A percentile compares a stretch with the other conserved stretches of the same genome.
Evolutionary conservation across 306 rosid species (phyloP).

Genomic region (Inga oerstediana): DNA sequence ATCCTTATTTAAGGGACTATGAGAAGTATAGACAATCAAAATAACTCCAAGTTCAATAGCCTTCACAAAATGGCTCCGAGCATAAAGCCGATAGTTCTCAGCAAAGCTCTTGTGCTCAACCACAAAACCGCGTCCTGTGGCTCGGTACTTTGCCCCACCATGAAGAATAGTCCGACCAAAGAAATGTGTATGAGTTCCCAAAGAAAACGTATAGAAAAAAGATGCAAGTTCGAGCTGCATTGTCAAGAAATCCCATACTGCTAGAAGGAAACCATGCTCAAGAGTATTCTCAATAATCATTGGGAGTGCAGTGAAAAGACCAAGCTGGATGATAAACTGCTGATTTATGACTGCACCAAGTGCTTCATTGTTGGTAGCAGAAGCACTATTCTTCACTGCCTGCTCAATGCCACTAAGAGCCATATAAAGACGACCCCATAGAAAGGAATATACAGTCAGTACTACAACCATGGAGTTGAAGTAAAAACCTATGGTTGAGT

Average conservation of each 20-base stretch:
- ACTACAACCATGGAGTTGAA: conserved; percentile 77
- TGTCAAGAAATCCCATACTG: conserved; percentile 85
- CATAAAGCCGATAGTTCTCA: conserved; percentile 84
- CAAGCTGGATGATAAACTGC: conserved; percentile 89
- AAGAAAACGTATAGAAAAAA: conserved; percentile 73
- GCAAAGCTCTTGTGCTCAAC: conserved; percentile 89
- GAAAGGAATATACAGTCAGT: conserved; percentile 72
- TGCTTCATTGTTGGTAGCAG: conserved; percentile 63
- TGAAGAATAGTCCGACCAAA: conserved; percentile 94
- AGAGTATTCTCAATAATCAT: conserved; percentile 90
- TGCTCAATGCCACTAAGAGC: conserved; percentile 86
- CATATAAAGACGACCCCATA: conserved; percentile 97
- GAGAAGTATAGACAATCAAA: conserved; percentile 74
- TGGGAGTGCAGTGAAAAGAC: conserved; percentile 90
- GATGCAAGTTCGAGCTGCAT: conserved; percentile 94
- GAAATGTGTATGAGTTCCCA: conserved; percentile 87
- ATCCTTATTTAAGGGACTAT: conserved; percentile 51
- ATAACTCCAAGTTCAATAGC: conserved; percentile 90
- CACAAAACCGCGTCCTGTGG: conserved; percentile 98
- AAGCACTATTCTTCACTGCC: conserved; percentile 32
- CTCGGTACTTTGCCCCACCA: conserved; percentile 95
- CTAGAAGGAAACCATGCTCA: conserved; percentile 90
- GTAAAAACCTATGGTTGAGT: conserved; percentile 77
- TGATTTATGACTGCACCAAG: conserved; percentile 82
- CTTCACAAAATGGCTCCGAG: conserved; percentile 95